Conservation (phyloP, 768 basidiomycete genomes). For the Tricholoma bakamatsutake region DNA sequence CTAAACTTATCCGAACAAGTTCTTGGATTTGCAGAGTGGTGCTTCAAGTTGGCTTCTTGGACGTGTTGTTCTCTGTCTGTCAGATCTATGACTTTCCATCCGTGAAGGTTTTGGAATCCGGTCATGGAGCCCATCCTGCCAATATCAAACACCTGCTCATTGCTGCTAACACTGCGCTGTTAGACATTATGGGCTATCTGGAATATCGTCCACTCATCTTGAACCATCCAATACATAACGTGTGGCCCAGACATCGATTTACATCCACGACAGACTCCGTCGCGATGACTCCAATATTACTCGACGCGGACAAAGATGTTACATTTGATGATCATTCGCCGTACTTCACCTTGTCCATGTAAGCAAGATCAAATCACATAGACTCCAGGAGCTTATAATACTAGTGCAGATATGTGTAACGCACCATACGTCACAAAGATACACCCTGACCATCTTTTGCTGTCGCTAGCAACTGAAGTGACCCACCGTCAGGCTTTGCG, state of each 20-base stretch:
- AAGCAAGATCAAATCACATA: background rate
- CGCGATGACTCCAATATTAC: no score
- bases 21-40: conserved; percentile 4
- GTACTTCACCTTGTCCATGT: no score
- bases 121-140: background rate
- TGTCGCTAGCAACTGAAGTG: background rate
- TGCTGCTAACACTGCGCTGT: conserved; percentile 12
- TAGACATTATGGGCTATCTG: conserved; percentile 11
- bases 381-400: background rate
- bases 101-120: background rate
- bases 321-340: no score
- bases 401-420: background rate
- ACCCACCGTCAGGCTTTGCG: conserved; percentile 13
- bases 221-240: conserved; percentile 8
- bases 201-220: conserved; percentile 8
- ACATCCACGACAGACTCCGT: no score
- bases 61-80: conserved; percentile 9
- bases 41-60: conserved; percentile 13
- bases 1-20: conserved; percentile 10
- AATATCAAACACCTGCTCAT: conserved; percentile 6
- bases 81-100: conserved; percentile 3
- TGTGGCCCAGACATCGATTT: no score
- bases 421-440: background rate
- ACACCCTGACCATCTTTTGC: background rate
- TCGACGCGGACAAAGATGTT: no score